Evolutionary conservation across 73 alveolate species (phyloP).

Genomic region (Paramecium caudatum): DNA sequence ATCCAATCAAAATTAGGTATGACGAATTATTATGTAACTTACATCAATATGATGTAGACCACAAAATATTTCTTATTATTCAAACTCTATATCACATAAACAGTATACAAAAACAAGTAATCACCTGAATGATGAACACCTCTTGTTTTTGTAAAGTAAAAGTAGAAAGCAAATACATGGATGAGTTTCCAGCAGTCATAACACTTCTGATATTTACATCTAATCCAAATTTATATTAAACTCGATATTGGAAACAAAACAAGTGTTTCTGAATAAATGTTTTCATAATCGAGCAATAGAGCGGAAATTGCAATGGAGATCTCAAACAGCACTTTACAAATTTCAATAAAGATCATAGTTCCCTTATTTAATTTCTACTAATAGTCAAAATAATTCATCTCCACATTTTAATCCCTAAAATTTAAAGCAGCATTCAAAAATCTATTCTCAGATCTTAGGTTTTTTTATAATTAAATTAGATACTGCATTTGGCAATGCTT

Average conservation of each 20-base stretch:
- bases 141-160: background rate
- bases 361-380: background rate
- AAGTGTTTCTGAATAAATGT: background rate
- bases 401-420: background rate
- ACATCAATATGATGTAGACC: background rate
- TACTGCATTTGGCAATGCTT: background rate
- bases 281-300: background rate
- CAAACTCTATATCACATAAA: conserved; percentile 2
- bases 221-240: background rate
- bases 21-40: background rate
- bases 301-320: background rate
- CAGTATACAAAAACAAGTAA: background rate
- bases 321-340: background rate
- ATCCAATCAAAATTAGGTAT: background rate
- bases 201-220: background rate
- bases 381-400: background rate
- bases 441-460: background rate
- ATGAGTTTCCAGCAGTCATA: background rate
- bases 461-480: background rate
- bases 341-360: background rate
- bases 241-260: background rate
- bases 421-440: background rate
- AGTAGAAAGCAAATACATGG: background rate
- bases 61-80: conserved; percentile 1
- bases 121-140: background rate